Base-by-base conservation (phyloP, 257 asterid species). In the Cruciata laevipes region DNA sequence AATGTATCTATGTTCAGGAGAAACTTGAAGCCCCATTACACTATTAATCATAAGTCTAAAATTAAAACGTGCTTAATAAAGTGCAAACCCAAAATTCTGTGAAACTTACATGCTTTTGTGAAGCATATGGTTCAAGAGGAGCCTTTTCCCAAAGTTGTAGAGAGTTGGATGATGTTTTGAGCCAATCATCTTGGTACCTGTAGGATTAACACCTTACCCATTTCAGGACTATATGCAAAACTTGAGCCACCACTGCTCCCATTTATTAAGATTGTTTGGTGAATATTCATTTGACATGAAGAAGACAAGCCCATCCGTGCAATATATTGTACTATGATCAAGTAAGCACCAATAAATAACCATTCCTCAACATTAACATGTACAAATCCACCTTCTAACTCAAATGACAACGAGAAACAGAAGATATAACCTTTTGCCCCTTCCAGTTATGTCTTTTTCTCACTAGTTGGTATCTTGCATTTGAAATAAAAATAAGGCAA, bases 151-250 rank as follows among this genome's bases (percentile, higher is more conserved):
- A 94, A 71, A 86, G 63, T 71, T 88, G 90, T 53, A 94, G 82
- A 75, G 95, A 89, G 80, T 84, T 83, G 53, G 96, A 82, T 13
- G 99, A 86, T 61, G 92, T 85, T 81, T 94, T 94, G 49, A 94
- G 99, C 97, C 99, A 94, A 80, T 94, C 99, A 69, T 94, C 96
- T 87, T 94, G 97, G 84, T 94, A 94, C 87, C 97, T 94, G 69
- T 75, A 47, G 65, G 70, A 52, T 66, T 68, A 71, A 40, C 69
- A 74, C 44, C 65, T 66, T 74, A 55, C 68, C 42, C 59, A 67
- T 42, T 62, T 61, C 63, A 18, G 70, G 63, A 71, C 58, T 68
- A 42, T 16, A 67, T 24, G 17, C 23, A 47, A 47, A 44, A 65
- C 38, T 9, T 25, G 32, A 12, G 14, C 25, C 24, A 42, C 20